Percentiles rank a stretch among this genome's conserved stretches.
Evolutionary conservation across 2,329 filamentous ascomycete genomes (phyloP).

Genomic region (Fusarium caatingaense): DNA sequence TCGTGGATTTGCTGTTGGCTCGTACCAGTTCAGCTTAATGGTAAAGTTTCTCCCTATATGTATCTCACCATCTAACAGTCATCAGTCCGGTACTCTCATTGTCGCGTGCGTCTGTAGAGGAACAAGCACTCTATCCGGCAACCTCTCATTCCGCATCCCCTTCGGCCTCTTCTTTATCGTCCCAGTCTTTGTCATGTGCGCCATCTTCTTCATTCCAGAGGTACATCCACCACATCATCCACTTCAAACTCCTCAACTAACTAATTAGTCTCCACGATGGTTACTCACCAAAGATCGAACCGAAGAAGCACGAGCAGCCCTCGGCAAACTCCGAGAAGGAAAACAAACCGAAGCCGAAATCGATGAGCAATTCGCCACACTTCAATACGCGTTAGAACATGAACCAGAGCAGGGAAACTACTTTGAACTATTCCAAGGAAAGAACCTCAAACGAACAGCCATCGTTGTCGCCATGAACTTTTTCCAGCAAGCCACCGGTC

Average conservation of each 20-base stretch:
- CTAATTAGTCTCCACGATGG: constrained; percentile 40
- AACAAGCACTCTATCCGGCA: constrained; percentile 35
- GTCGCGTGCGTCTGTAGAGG: constrained; percentile 31
- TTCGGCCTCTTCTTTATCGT: constrained; percentile 42
- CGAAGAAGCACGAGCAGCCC: constrained; percentile 26
- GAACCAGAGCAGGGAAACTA: constrained; percentile 35
- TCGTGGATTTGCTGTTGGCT: constrained; percentile 51
- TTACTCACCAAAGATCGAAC: constrained; percentile 33
- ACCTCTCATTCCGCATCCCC: constrained; percentile 39
- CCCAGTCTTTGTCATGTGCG: constrained; percentile 17
- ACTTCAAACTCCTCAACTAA: neutral
- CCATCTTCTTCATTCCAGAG: constrained; percentile 42
- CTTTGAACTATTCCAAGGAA: constrained; percentile 18
- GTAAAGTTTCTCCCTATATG: neutral
- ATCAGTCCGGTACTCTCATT: neutral
- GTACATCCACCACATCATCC: neutral
- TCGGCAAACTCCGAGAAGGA: constrained; percentile 22
- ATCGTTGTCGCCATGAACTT: constrained; percentile 34
- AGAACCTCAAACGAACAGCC: constrained; percentile 27
- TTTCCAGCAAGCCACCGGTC: constrained; percentile 36
- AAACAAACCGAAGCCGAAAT: constrained; percentile 36
- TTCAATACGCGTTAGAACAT: constrained; percentile 20
- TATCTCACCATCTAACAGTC: neutral
- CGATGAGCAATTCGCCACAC: constrained; percentile 25
- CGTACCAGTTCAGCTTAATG: constrained; percentile 49